Conservation (phyloP, 2,329 filamentous ascomycete species). For the Ceratocystis lukuohia region DNA sequence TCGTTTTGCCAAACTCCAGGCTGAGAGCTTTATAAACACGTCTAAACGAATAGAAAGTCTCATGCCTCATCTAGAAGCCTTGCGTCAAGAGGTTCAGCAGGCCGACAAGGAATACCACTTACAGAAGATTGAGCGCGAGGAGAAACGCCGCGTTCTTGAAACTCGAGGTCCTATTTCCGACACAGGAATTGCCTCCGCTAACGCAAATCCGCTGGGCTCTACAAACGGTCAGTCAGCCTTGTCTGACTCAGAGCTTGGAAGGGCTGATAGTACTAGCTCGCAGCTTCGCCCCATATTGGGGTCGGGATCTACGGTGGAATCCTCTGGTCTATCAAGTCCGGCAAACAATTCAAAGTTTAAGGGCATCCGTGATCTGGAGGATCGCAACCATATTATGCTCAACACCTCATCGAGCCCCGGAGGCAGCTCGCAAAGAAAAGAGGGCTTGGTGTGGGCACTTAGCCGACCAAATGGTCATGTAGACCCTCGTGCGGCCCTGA, state of each 20-base stretch:
- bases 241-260: conserved; percentile 56
- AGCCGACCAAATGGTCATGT: conserved; percentile 88
- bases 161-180: conserved; percentile 42
- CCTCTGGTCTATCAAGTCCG: conserved; percentile 32
- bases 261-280: conserved; percentile 61
- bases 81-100: conserved; percentile 77
- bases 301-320: conserved; percentile 2
- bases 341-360: conserved; percentile 56
- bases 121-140: conserved; percentile 84
- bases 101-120: conserved; percentile 96
- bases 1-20: conserved; percentile 83
- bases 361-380: conserved; percentile 83
- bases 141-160: conserved; percentile 79
- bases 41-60: conserved; percentile 79
- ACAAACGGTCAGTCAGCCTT: conserved; percentile 32
- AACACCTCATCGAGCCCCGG: conserved; percentile 41
- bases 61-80: conserved; percentile 76
- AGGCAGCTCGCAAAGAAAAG: conserved; percentile 63
- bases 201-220: conserved; percentile 47
- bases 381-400: conserved; percentile 46
- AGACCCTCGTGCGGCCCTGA: conserved; percentile 74
- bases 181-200: conserved; percentile 1
- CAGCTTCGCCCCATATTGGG: conserved; percentile 39
- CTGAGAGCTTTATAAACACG: conserved; percentile 65
- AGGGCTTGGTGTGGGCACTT: conserved; percentile 87